phyloP scores from a whole-genome alignment of 495 filamentous ascomycete species.

The Aspergillus wentii region DNA sequence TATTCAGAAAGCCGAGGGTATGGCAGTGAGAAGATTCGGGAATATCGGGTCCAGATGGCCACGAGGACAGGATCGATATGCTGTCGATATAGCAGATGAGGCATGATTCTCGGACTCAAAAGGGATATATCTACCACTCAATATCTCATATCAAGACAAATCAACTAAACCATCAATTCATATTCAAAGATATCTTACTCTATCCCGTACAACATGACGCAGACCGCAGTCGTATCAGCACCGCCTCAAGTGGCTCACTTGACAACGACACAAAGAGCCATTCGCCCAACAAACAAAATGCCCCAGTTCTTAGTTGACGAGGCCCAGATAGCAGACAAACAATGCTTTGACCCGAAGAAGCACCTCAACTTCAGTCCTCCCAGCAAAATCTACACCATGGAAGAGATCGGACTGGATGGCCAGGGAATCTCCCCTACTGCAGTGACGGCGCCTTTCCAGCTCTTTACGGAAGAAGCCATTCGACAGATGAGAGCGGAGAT shows the following conservation, averaged over 20 bases:
- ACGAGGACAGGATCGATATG: too few relatives aligned
- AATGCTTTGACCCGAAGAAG: slow-evolving; percentile 40
- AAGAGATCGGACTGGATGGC: slow-evolving; percentile 50
- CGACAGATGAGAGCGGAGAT: slow-evolving; percentile 61
- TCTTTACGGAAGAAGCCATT: slow-evolving; percentile 62
- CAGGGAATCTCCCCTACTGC: slow-evolving; percentile 60
- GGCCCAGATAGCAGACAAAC: slow-evolving; percentile 4
- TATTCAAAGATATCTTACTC: background rate
- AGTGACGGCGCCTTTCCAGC: slow-evolving; percentile 64
- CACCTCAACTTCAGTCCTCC: slow-evolving; percentile 48
- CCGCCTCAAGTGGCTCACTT: slow-evolving; percentile 6
- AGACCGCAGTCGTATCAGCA: background rate
- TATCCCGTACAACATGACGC: background rate
- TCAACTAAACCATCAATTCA: background rate
- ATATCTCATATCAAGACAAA: background rate
- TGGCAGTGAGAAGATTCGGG: too few relatives aligned
- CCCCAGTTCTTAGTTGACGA: slow-evolving; percentile 12
- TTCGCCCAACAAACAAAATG: slow-evolving; percentile 10
- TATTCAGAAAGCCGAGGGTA: too few relatives aligned
- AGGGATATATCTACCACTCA: too few relatives aligned
- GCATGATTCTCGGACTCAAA: too few relatives aligned
- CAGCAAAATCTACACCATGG: slow-evolving; percentile 41
- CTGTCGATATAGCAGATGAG: too few relatives aligned
- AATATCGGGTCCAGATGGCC: too few relatives aligned
- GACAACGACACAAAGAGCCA: slow-evolving; percentile 14